Evolutionary conservation across 495 filamentous ascomycete species (phyloP), one percentile per base, ranked within the genome.

Genomic region (Lindgomyces ingoldianus): DNA sequence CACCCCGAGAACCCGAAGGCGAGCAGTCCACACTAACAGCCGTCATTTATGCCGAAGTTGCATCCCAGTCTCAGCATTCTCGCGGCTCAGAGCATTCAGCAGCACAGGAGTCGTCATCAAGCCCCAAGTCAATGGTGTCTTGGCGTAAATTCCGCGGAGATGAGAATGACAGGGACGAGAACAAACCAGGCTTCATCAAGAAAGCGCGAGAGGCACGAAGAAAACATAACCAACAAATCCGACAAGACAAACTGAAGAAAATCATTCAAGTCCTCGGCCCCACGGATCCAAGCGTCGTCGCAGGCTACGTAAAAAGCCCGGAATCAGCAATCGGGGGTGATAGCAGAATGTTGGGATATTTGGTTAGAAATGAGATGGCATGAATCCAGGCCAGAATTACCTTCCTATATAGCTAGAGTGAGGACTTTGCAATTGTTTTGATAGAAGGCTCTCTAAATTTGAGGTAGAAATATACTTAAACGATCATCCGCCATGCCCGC

Each of bases 191-290:
- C 3, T 66, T 66, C 19, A 22, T 70, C 4, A 57, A 59, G 33
- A 62, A 51, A 33, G 63, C 54, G 12, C 46, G n/a, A 19, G 62
- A 66, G 27, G 53, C 62, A 22, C 14, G 63, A 24, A 52, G 51
- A n/a, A 46, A 42, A 18, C 45, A 55, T 21, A 50, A n/a, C 16
- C 27, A 39, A 19, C 51, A 66, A 25, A 36, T 36, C 0, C 62
- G 62, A 24, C 61, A 63, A 42, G 26, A 57, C 39, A 58, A 42
- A 36, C 22, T 70, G 39, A 70, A 70, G 54, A 54, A 39, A 53
- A 70, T 54, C 36, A 70, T 70, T 25, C 51, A 48, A 18, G 62
- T 67, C 0, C 44, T 70, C 1, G 67, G 67, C 8, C 67, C 63
- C 3, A 70, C 59, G 29, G 67, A 70, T 53, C 67, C 62, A 29